phyloP scores from a whole-genome alignment of 176 grass and related monocot genomes.

The Musa beccarii region DNA sequence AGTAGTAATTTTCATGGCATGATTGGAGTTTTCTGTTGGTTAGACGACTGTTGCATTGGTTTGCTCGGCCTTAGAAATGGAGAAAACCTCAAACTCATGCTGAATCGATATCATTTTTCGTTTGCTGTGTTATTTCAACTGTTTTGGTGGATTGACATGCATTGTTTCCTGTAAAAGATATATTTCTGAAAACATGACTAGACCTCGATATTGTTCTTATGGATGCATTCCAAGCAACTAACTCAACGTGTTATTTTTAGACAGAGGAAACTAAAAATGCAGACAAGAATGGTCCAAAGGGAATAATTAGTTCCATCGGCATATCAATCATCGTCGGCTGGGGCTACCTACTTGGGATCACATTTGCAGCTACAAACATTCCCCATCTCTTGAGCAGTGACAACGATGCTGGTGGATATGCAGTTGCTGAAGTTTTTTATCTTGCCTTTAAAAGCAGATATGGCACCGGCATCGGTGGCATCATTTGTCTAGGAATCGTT shows the following conservation, averaged over 20 bases:
- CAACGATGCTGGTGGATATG: conserved; percentile 82
- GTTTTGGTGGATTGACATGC: background rate
- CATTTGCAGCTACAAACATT: conserved; percentile 73
- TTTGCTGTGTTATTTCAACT: no score
- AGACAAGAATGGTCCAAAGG: conserved; percentile 69
- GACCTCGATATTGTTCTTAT: background rate
- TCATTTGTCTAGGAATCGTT: conserved; percentile 57
- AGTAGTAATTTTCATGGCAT: no score
- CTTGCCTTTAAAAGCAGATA: conserved; percentile 71
- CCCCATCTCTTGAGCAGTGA: conserved; percentile 53
- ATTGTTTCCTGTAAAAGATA: background rate
- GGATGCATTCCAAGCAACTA: background rate
- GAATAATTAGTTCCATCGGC: conserved; percentile 73
- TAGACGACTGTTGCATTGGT: no score
- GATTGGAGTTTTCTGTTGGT: no score
- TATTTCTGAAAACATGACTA: background rate
- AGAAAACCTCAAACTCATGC: no score
- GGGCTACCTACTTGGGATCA: conserved; percentile 71
- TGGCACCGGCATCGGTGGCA: conserved; percentile 58
- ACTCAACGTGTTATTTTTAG: conserved; percentile 21
- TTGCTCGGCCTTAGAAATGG: no score
- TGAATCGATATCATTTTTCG: no score
- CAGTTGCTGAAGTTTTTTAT: conserved; percentile 78
- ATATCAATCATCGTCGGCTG: conserved; percentile 69
- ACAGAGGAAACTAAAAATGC: conserved; percentile 82